A percentile compares a stretch with the other conserved stretches of the same genome.
Conservation (phyloP, 1,139 yeast genomes). For the Taphrina confusa region DNA sequence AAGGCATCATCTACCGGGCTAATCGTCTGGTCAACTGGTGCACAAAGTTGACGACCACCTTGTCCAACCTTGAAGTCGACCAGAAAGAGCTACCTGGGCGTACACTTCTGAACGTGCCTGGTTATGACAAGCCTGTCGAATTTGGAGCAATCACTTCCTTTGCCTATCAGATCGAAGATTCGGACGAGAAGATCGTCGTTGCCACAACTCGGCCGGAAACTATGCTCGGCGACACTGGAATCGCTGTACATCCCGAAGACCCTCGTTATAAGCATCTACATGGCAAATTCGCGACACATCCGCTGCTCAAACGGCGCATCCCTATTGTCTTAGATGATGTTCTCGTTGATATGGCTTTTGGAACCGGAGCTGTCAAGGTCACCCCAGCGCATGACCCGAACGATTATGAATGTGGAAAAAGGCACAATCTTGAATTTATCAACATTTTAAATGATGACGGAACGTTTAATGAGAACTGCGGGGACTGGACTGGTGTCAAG, state of each 20-base stretch:
- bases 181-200: conserved; percentile 85
- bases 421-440: conserved; percentile 82
- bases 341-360: conserved; percentile 98
- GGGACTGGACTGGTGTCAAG: conserved; percentile 87
- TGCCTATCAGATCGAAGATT: conserved; percentile 82
- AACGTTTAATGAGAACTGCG: conserved; percentile 84
- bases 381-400: conserved; percentile 98
- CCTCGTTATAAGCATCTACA: conserved; percentile 89
- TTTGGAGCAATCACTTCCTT: conserved; percentile 94
- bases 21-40: conserved; percentile 95
- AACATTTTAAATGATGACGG: conserved; percentile 94
- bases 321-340: conserved; percentile 89
- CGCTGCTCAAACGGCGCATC: conserved; percentile 78
- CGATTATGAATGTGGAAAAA: conserved; percentile 95
- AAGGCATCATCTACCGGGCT: conserved; percentile 94
- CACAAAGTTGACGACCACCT: conserved; percentile 87
- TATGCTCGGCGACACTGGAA: conserved; percentile 94
- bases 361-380: conserved; percentile 99
- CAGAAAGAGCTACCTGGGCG: conserved; percentile 84
- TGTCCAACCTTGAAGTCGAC: conserved; percentile 94
- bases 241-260: conserved; percentile 96
- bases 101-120: conserved; percentile 81
- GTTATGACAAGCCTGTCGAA: conserved; percentile 79
- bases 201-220: conserved; percentile 99
- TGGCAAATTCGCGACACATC: conserved; percentile 88